Conservation (phyloP, 345 rosid species). For the Lumnitzera littorea region DNA sequence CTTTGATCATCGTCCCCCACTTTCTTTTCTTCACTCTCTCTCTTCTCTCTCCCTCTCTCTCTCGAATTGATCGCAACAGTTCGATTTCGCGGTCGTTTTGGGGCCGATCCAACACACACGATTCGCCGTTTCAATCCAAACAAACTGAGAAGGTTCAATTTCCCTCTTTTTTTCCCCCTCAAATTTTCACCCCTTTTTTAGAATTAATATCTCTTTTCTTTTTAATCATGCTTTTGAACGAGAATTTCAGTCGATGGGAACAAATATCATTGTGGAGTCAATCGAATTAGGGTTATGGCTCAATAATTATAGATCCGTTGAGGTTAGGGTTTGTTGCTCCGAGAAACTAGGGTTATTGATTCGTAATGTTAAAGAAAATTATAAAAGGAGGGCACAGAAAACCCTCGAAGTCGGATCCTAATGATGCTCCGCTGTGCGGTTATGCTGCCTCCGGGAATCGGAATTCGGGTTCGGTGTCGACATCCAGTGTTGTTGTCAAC, state of each 20-base stretch:
- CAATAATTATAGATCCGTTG: not conserved
- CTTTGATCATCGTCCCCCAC: not conserved
- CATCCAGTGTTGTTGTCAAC: constrained; percentile 22
- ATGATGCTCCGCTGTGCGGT: constrained; percentile 11
- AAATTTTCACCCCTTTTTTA: not conserved
- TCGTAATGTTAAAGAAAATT: constrained; percentile 29
- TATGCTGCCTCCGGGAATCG: constrained; percentile 1
- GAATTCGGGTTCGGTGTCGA: constrained; percentile 11
- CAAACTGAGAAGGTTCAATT: not conserved
- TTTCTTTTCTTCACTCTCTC: constrained; percentile 1
- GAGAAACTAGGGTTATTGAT: not conserved
- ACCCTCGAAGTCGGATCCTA: constrained; percentile 22
- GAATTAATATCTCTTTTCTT: no score
- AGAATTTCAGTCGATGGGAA: not conserved
- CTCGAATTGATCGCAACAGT: not conserved
- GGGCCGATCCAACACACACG: not conserved
- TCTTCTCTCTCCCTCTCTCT: constrained; percentile 1
- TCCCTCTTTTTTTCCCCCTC: not conserved
- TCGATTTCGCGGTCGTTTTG: no score
- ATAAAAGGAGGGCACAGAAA: constrained; percentile 29
- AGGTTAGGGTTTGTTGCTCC: not conserved
- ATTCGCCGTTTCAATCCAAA: not conserved
- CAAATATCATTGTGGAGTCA: not conserved
- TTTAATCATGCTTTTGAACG: no score
- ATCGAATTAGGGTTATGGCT: constrained; percentile 1